phyloP scores from a whole-genome alignment of 2,329 filamentous ascomycete genomes.

The Alternaria ventricosa region DNA sequence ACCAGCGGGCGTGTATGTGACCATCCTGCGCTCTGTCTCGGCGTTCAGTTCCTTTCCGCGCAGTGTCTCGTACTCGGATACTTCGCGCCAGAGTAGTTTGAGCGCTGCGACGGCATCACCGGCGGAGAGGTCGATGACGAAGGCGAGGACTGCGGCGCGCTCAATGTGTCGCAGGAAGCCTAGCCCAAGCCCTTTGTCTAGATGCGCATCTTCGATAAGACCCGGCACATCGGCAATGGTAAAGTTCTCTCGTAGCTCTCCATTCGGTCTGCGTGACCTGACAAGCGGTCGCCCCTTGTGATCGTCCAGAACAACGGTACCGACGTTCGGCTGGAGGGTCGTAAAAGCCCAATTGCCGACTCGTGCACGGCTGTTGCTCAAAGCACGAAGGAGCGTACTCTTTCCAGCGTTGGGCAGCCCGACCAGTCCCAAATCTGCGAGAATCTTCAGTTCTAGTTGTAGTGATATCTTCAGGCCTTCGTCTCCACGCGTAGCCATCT shows the following conservation, averaged over 20 bases:
- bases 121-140: constrained; percentile 84
- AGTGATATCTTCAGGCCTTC: constrained; percentile 77
- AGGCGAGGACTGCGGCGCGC: constrained; percentile 88
- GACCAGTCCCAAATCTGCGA: constrained; percentile 93
- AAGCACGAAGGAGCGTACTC: constrained; percentile 83
- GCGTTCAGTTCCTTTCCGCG: constrained; percentile 74
- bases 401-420: constrained; percentile 97
- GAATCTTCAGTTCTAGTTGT: constrained; percentile 89
- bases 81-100: constrained; percentile 86
- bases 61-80: constrained; percentile 84
- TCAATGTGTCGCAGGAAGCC: constrained; percentile 95
- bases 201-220: constrained; percentile 87
- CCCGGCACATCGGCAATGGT: constrained; percentile 96
- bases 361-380: constrained; percentile 87
- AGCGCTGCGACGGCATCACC: constrained; percentile 81
- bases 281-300: constrained; percentile 75
- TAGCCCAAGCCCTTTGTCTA: constrained; percentile 88
- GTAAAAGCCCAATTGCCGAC: constrained; percentile 98
- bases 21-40: constrained; percentile 67
- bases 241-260: constrained; percentile 74
- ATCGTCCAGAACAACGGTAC: constrained; percentile 91
- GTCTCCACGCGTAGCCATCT: constrained; percentile 89
- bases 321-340: constrained; percentile 92
- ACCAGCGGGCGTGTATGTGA: constrained; percentile 55
- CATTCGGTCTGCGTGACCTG: constrained; percentile 54